These are phyloP conservation scores for Grosmannia penicillata DNA, from an alignment of 2,329 filamentous ascomycete genomes.

Conservation along the genomic window DNA sequence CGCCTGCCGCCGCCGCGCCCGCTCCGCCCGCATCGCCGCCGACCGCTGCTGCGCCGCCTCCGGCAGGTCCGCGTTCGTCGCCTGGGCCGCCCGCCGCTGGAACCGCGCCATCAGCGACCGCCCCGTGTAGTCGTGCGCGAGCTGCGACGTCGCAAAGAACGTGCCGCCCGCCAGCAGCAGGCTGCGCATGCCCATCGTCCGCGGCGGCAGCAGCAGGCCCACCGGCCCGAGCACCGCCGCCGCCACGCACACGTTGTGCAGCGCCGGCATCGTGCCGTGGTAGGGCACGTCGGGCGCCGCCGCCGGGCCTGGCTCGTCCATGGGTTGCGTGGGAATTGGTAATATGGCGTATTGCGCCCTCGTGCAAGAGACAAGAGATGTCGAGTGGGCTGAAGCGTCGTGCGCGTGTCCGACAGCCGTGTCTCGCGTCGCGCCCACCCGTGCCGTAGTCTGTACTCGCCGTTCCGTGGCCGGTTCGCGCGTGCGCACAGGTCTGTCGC, in stretches of 20 bases:
- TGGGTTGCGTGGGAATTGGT: too few relatives aligned
- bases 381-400: too few relatives aligned
- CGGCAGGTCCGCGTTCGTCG: constrained; percentile 24
- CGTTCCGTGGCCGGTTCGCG: too few relatives aligned
- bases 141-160: constrained; percentile 38
- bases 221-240: constrained; percentile 32
- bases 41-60: constrained; percentile 35
- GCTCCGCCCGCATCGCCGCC: constrained; percentile 32
- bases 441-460: too few relatives aligned
- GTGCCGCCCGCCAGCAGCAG: constrained; percentile 32
- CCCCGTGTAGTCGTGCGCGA: constrained; percentile 41
- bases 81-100: constrained; percentile 21
- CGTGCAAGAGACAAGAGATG: too few relatives aligned
- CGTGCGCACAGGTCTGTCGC: too few relatives aligned
- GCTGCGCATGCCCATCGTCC: constrained; percentile 33
- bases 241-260: constrained; percentile 33
- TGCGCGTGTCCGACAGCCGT: too few relatives aligned
- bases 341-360: too few relatives aligned
- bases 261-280: constrained; percentile 16
- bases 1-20: constrained; percentile 18
- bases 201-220: constrained; percentile 35
- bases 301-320: too few relatives aligned
- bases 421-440: too few relatives aligned
- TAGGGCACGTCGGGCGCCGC: too few relatives aligned
- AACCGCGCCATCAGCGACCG: constrained; percentile 35